Evolutionary conservation across 768 basidiomycete genomes (phyloP).

Genomic region (Leucogyrophana mollusca): DNA sequence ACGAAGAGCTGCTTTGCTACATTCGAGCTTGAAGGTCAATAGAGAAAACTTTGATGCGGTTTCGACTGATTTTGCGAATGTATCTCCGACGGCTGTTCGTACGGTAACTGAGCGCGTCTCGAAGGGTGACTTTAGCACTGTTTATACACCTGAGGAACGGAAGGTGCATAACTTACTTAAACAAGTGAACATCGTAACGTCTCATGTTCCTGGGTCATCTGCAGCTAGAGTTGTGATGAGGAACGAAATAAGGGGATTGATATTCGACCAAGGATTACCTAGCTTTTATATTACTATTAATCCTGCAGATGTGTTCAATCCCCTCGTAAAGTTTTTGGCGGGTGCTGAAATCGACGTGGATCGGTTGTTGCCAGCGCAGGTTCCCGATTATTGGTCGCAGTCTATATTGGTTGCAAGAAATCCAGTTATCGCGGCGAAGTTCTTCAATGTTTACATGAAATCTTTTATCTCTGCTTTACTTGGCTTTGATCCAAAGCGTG

Average conservation of each 20-base stretch:
- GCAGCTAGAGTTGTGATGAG: constrained; percentile 24
- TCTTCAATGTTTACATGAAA: constrained; percentile 41
- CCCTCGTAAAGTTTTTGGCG: constrained; percentile 37
- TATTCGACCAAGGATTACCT: constrained; percentile 34
- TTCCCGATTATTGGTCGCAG: constrained; percentile 32
- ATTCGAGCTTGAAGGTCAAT: constrained; percentile 31
- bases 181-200: constrained; percentile 16
- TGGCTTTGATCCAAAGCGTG: constrained; percentile 12
- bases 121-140: constrained; percentile 13
- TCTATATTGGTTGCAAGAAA: constrained; percentile 35
- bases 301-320: constrained; percentile 42
- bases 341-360: constrained; percentile 38
- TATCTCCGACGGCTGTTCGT: constrained; percentile 23
- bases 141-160: constrained; percentile 25
- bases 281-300: constrained; percentile 45
- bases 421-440: constrained; percentile 37
- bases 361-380: constrained; percentile 20
- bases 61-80: constrained; percentile 20
- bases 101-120: constrained; percentile 20
- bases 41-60: constrained; percentile 20
- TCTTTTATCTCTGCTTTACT: constrained; percentile 32
- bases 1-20: constrained; percentile 25
- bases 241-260: constrained; percentile 39
- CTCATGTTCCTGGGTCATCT: constrained; percentile 25
- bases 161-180: constrained; percentile 23